Percentiles rank a stretch among this genome's conserved stretches.
Evolutionary conservation across 768 basidiomycete genomes (phyloP).

Genomic region (Pleurotus salmoneostramineus): DNA sequence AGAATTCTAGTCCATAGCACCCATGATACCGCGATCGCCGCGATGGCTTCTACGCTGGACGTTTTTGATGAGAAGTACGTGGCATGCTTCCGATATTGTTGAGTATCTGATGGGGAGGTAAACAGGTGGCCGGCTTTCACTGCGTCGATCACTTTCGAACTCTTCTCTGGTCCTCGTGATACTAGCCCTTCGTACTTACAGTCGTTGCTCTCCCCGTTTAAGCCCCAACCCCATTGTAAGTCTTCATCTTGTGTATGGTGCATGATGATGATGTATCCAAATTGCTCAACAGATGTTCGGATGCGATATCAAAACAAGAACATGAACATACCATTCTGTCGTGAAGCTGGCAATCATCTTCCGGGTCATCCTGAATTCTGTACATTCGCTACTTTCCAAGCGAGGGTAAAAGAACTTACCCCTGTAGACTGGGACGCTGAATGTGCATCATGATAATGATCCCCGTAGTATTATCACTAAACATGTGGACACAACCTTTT

Average conservation of each 20-base stretch:
- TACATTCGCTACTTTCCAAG: slow-evolving; percentile 58
- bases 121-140: slow-evolving; percentile 74
- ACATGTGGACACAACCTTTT: background rate
- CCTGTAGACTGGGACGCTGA: slow-evolving; percentile 65
- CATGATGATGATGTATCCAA: background rate
- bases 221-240: slow-evolving; percentile 40
- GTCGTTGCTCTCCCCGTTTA: slow-evolving; percentile 35
- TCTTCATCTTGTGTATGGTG: slow-evolving; percentile 1
- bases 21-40: slow-evolving; percentile 72
- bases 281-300: slow-evolving; percentile 48
- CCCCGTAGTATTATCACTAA: too few species aligned
- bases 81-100: background rate
- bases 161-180: slow-evolving; percentile 43
- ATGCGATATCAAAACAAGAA: slow-evolving; percentile 74
- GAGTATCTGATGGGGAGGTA: background rate
- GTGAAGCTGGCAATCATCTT: slow-evolving; percentile 62
- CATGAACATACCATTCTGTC: slow-evolving; percentile 60
- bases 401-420: slow-evolving; percentile 59
- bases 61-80: slow-evolving; percentile 67
- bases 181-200: slow-evolving; percentile 26
- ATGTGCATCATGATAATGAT: slow-evolving; percentile 27
- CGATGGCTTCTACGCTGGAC: slow-evolving; percentile 59
- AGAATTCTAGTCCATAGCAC: slow-evolving; percentile 69
- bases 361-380: slow-evolving; percentile 73
- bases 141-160: slow-evolving; percentile 69